Evolutionary conservation across 2,329 filamentous ascomycete species (phyloP), one percentile per base, ranked within the genome.

Genomic region (Sclerotinia borealis): DNA sequence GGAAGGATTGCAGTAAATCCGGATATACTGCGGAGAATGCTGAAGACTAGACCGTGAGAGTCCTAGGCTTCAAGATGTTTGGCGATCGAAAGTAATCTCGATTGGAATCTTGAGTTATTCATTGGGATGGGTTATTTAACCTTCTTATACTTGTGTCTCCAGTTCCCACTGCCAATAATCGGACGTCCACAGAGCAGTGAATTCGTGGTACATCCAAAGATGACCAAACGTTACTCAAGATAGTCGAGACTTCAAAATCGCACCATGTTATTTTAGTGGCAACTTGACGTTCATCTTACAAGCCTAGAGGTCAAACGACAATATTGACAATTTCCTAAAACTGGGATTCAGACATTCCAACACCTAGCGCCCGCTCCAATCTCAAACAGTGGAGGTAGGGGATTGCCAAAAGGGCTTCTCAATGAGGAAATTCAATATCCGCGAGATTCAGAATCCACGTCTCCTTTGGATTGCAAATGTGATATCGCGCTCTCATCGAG

Each of bases 261-360:
- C n/a, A 56, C n/a, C 19, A 43, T 31, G 19, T 31, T 19, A 22
- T 31, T 43, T 19, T 19, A 27, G 37, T 43, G 39, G 39, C 22
- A 22, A 34, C 27, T 56, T 25, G 27, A 36, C 31, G 34, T 6
- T 22, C 2, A 31, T n/a, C 19, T 11, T 43, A 13, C 15, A 36
- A 56, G 37, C 37, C 9, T 34, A 56, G 19, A 56, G 52, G 37
- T 56, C 52, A 43, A 56, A 45, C 37, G 52, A 56, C 52, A 31
- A 25, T 22, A 22, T 31, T 34, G 39, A 22, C 19, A 22, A 43
- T 25, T 22, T 45, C 11, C 37, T 27, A n/a, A 25, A 29, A 22
- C 37, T 29, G 25, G 37, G 51, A 29, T 55, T 55, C 25, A 27
- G 11, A 56, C 25, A 56, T 22, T 56, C 39, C 52, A 34, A 43